Conservation (phyloP, 1,284 basidiomycete genomes). For the Rhodotorula sp. region DNA sequence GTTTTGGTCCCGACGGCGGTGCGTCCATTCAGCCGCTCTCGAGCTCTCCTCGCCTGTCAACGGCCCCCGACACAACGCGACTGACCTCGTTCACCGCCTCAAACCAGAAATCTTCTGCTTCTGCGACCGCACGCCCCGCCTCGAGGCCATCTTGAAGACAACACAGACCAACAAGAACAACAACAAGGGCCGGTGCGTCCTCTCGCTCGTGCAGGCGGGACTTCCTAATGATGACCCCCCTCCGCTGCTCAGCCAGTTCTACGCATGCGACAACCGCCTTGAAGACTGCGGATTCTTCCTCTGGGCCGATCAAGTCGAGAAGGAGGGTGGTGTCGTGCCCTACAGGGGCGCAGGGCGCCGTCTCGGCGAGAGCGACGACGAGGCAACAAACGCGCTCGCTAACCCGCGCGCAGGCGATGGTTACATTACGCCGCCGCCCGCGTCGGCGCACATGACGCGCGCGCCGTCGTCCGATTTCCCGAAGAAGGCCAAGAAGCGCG, state of each 20-base stretch:
- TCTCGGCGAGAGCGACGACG: not conserved
- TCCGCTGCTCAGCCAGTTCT: not conserved
- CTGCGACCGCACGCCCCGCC: constrained; percentile 10
- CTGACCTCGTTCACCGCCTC: too few relatives aligned
- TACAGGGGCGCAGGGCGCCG: not conserved
- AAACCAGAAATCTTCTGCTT: constrained; percentile 6
- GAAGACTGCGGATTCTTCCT: constrained; percentile 11
- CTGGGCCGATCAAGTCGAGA: not conserved
- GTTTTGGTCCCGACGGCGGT: constrained; percentile 1
- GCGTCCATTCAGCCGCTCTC: not conserved
- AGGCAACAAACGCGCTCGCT: not conserved
- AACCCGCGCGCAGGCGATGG: not conserved
- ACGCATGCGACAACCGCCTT: not conserved
- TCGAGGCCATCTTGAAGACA: not conserved
- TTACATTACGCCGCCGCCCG: not conserved
- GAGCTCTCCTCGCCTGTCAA: not conserved
- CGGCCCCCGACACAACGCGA: not conserved
- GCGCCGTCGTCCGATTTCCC: not conserved
- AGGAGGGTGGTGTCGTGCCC: not conserved
- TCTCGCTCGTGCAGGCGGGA: not conserved
- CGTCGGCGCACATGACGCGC: not conserved
- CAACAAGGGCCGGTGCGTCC: constrained; percentile 3
- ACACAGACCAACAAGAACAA: constrained; percentile 6
- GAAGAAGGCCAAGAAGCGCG: not conserved
- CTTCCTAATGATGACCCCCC: too few relatives aligned